phyloP scores from a whole-genome alignment of 73 alveolate species.

The Paraurostyla sp. region DNA sequence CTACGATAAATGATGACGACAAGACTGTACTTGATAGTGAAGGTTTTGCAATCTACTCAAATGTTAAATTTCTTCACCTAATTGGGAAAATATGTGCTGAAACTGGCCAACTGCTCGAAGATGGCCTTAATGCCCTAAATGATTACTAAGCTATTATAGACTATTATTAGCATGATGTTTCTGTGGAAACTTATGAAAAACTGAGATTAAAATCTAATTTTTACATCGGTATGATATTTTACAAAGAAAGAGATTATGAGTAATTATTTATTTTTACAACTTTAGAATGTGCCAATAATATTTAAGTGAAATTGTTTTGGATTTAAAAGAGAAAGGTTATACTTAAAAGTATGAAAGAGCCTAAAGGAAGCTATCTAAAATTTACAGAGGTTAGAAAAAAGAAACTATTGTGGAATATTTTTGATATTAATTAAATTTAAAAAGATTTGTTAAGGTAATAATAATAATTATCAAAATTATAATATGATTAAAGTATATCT shows the following conservation, averaged over 20 bases:
- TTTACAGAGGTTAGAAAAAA: not conserved
- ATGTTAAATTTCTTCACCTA: slow-evolving; percentile 1
- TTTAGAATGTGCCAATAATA: slow-evolving; percentile 41
- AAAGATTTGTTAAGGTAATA: not conserved
- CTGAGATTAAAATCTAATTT: slow-evolving; percentile 17
- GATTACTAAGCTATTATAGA: slow-evolving; percentile 24
- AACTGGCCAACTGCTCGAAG: slow-evolving; percentile 38
- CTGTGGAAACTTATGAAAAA: slow-evolving; percentile 18
- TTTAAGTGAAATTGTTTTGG: not conserved
- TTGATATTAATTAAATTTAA: not conserved
- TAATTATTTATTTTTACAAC: not conserved
- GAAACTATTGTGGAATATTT: slow-evolving; percentile 37
- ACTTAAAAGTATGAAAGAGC: slow-evolving; percentile 30
- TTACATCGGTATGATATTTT: slow-evolving; percentile 35
- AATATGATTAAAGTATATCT: slow-evolving; percentile 3
- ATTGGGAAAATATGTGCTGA: slow-evolving; percentile 58
- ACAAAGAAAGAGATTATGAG: slow-evolving; percentile 57
- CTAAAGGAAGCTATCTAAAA: slow-evolving; percentile 7
- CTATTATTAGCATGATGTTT: slow-evolving; percentile 12
- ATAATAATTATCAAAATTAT: not conserved
- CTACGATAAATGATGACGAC: not conserved
- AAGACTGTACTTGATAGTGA: slow-evolving; percentile 31
- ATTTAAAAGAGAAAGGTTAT: slow-evolving; percentile 23
- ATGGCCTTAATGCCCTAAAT: slow-evolving; percentile 43
- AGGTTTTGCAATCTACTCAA: slow-evolving; percentile 54